Conservation (phyloP, 225 moss, liverwort and hornwort genomes). For the Pleurozium schreberi region DNA sequence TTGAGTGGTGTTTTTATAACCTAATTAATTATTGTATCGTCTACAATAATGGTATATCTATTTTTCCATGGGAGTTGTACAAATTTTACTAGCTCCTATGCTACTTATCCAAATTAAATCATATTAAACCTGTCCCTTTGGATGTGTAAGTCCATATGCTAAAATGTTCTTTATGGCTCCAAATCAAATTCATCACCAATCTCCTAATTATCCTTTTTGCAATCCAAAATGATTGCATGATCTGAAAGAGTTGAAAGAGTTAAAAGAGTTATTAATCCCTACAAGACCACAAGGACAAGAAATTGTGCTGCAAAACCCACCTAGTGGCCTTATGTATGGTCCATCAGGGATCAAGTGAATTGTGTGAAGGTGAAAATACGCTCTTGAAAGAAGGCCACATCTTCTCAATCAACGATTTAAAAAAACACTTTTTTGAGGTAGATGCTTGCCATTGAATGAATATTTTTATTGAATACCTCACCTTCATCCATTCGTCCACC, state of each 20-base stretch:
- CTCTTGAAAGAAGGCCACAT: too few relatives aligned
- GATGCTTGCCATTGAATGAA: not conserved
- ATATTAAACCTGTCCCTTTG: not conserved
- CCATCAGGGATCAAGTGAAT: not conserved
- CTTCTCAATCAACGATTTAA: not conserved
- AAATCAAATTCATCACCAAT: not conserved
- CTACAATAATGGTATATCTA: not conserved
- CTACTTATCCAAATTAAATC: not conserved
- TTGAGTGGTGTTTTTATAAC: not conserved
- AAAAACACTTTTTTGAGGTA: not conserved
- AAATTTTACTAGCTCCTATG: not conserved
- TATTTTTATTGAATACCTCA: not conserved
- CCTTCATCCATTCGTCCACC: fast-evolving
- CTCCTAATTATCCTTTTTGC: not conserved
- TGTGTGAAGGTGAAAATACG: not conserved
- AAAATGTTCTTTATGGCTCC: fast-evolving
- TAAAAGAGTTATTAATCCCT: too few relatives aligned
- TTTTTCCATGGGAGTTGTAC: not conserved
- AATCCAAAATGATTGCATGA: fast-evolving
- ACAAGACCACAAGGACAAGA: too few relatives aligned
- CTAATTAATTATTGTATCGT: not conserved
- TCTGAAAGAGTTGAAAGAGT: too few relatives aligned
- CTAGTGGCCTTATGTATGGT: too few relatives aligned
- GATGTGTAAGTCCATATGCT: not conserved
- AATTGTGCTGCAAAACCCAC: too few relatives aligned